Evolutionary conservation across 371 early-diverging fungal species (phyloP).

Genomic region (Vavraia culicis): DNA sequence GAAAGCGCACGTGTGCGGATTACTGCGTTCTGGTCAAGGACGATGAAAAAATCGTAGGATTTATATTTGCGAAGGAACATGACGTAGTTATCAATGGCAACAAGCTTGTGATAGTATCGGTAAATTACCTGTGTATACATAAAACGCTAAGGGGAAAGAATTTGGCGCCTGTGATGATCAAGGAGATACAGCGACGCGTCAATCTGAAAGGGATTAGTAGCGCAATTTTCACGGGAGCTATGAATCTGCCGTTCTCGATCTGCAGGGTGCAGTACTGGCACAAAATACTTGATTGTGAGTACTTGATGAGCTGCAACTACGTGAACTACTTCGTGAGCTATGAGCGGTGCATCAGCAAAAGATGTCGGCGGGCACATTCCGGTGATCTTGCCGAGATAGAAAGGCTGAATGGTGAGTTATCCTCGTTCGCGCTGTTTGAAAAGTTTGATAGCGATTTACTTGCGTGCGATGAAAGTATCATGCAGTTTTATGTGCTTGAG

Average conservation of each 20-base stretch:
- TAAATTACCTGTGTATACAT: conserved; percentile 91
- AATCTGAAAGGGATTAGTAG: conserved; percentile 76
- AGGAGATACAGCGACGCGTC: conserved; percentile 76
- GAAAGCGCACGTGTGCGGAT: conserved; percentile 14
- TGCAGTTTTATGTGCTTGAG: conserved; percentile 23
- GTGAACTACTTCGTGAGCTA: not conserved
- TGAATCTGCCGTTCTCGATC: conserved; percentile 65
- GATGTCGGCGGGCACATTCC: conserved; percentile 22
- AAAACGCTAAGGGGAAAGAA: conserved; percentile 74
- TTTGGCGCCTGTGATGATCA: conserved; percentile 85
- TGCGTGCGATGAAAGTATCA: conserved; percentile 17
- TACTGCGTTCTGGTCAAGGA: conserved; percentile 30
- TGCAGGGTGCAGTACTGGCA: conserved; percentile 51
- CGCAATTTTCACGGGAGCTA: conserved; percentile 85
- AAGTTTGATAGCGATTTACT: conserved; percentile 13
- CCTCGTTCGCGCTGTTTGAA: conserved; percentile 19
- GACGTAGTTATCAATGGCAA: conserved; percentile 11
- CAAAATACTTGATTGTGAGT: conserved; percentile 24
- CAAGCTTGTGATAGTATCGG: conserved; percentile 43
- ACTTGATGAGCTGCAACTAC: not conserved
- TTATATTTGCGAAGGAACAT: conserved; percentile 37
- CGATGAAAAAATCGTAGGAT: conserved; percentile 30
- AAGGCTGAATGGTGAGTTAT: conserved; percentile 7
- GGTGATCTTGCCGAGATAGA: conserved; percentile 25
- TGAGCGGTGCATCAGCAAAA: conserved; percentile 6